A percentile compares a stretch with the other conserved stretches of the same genome.
phyloP scores from a whole-genome alignment of 2,329 filamentous ascomycete species.

The Cladophialophora bantiana region DNA sequence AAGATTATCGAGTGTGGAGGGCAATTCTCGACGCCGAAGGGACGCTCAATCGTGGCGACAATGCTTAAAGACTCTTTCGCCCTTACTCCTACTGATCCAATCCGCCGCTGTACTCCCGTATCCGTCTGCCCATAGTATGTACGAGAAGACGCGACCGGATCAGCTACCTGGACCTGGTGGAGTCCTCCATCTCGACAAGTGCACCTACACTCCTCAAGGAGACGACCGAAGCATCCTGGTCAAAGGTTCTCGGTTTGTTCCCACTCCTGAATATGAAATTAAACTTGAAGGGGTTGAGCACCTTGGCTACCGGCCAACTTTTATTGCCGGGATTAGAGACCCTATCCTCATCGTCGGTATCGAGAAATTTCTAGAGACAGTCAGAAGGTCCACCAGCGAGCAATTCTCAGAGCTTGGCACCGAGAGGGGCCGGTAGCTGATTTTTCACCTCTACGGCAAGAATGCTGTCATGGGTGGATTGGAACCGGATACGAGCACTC shows the following conservation, averaged over 20 bases:
- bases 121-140: conserved; percentile 61
- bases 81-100: conserved; percentile 50
- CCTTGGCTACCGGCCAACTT: conserved; percentile 54
- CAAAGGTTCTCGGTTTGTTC: conserved; percentile 60
- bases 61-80: conserved; percentile 57
- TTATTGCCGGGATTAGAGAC: conserved; percentile 49
- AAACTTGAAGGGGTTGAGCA: conserved; percentile 58
- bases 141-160: conserved; percentile 62
- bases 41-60: conserved; percentile 50
- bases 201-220: not conserved
- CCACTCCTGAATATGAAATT: conserved; percentile 57
- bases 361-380: conserved; percentile 45
- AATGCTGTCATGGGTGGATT: not conserved
- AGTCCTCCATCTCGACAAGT: conserved; percentile 50
- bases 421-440: not conserved
- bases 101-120: conserved; percentile 53
- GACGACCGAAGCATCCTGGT: conserved; percentile 48
- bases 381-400: conserved; percentile 55
- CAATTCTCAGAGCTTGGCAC: conserved; percentile 6
- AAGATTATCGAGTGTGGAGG: conserved; percentile 61
- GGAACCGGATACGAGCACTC: conserved; percentile 42
- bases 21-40: conserved; percentile 59
- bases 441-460: conserved; percentile 1
- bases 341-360: conserved; percentile 55
- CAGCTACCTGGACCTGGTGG: conserved; percentile 57